Evolutionary conservation across 2,329 filamentous ascomycete genomes (phyloP).

Genomic region (Albophoma yamanashiensis): DNA sequence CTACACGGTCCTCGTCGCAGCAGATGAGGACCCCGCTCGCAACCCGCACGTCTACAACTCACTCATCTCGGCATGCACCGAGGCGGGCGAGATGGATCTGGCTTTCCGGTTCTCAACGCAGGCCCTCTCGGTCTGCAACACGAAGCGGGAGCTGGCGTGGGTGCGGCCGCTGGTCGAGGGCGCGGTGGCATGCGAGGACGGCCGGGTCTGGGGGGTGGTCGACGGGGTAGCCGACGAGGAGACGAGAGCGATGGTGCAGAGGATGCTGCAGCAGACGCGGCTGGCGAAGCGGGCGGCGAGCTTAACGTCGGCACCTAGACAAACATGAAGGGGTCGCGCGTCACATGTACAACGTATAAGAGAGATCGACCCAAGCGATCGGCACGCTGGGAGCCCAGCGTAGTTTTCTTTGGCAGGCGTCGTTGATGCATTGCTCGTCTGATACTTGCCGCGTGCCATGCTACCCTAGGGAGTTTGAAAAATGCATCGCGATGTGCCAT

Average conservation of each 20-base stretch:
- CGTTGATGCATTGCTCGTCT: not conserved
- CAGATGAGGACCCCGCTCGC: slow-evolving; percentile 5
- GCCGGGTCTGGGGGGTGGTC: slow-evolving; percentile 20
- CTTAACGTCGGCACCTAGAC: not conserved
- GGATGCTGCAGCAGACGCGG: slow-evolving; percentile 14
- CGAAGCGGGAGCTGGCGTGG: slow-evolving; percentile 13
- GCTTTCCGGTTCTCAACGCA: slow-evolving; percentile 20
- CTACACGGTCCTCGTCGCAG: slow-evolving; percentile 14
- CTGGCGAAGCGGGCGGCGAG: not conserved
- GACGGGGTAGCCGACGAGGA: slow-evolving; percentile 16
- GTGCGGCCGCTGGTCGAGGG: slow-evolving; percentile 14
- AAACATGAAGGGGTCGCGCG: too few species aligned
- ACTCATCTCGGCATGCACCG: slow-evolving; percentile 18
- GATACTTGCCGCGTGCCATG: not conserved
- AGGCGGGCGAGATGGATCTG: slow-evolving; percentile 18
- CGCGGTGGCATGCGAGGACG: slow-evolving; percentile 17
- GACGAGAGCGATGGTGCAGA: slow-evolving; percentile 10
- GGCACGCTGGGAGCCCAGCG: not conserved
- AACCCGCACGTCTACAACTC: slow-evolving; percentile 9
- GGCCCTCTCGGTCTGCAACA: slow-evolving; percentile 3
- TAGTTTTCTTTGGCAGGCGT: not conserved
- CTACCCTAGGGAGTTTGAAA: too few species aligned
- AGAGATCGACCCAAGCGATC: too few species aligned
- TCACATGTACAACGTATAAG: not conserved
- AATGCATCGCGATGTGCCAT: not conserved